These are phyloP conservation scores for Isabelozyma heimii DNA, from an alignment of 805 yeast genomes.

Conservation along the genomic window DNA sequence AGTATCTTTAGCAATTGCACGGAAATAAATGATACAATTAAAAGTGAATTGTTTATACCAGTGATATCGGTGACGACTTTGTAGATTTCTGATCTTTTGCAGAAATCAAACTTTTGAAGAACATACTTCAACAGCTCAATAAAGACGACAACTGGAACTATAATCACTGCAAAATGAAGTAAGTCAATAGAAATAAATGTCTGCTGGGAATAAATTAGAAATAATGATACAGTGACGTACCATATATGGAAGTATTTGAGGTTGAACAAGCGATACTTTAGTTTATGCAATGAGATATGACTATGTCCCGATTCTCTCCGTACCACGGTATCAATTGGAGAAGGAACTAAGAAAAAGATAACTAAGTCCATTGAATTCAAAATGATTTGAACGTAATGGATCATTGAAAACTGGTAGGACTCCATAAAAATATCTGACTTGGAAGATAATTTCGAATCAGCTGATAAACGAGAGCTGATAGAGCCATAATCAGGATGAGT, in stretches of 20 bases:
- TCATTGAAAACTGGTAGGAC: not conserved
- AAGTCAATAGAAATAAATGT: not conserved
- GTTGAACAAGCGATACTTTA: not conserved
- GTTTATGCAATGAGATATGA: not conserved
- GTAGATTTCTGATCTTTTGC: not conserved
- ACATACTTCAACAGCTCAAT: not conserved
- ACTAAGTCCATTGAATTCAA: conserved; percentile 3
- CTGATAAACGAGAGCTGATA: not conserved
- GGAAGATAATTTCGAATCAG: not conserved
- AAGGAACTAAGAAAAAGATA: conserved; percentile 2
- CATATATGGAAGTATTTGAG: not conserved
- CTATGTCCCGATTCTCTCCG: not conserved
- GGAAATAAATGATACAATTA: conserved; percentile 26
- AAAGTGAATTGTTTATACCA: conserved; percentile 22
- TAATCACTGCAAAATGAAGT: not conserved
- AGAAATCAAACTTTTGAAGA: not conserved
- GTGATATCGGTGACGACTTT: conserved; percentile 7
- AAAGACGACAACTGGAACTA: not conserved
- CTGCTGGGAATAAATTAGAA: not conserved
- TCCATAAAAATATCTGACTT: not conserved
- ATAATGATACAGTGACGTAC: not conserved
- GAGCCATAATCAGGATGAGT: not conserved
- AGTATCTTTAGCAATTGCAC: conserved; percentile 23
- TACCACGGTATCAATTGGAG: not conserved
- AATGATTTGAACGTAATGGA: not conserved